Evolutionary conservation across 148 eudicot species (phyloP).

Genomic region (Vaccinium darrowii): DNA sequence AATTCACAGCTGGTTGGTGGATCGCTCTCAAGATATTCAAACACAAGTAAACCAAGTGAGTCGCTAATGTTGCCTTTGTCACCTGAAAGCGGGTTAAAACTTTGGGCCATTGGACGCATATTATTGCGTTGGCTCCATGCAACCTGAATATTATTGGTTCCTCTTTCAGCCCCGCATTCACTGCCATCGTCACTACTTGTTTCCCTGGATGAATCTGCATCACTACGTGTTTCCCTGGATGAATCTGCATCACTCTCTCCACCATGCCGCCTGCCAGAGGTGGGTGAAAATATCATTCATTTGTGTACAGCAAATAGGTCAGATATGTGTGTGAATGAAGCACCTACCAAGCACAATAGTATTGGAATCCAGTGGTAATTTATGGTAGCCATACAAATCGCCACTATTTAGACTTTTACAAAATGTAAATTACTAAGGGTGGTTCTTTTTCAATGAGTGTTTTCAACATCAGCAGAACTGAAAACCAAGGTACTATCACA

Average conservation of each 20-base stretch:
- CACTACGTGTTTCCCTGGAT: conserved; percentile 69
- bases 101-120: conserved; percentile 35
- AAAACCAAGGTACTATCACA: neutral
- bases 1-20: conserved; percentile 69
- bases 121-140: conserved; percentile 40
- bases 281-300: neutral
- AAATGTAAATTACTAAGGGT: too few relatives aligned
- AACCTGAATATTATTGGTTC: conserved; percentile 29
- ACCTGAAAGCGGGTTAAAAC: conserved; percentile 42
- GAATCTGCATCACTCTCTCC: conserved; percentile 87
- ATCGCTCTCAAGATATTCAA: conserved; percentile 67
- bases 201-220: conserved; percentile 68
- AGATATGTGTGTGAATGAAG: neutral
- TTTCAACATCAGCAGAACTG: neutral
- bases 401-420: too few relatives aligned
- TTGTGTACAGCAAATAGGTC: neutral
- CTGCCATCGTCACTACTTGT: conserved; percentile 73
- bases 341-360: conserved; percentile 32
- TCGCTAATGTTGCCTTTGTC: conserved; percentile 60
- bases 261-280: conserved; percentile 58
- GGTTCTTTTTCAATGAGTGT: neutral
- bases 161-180: conserved; percentile 50
- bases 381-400: neutral
- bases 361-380: neutral
- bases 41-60: conserved; percentile 61